Base-by-base conservation (phyloP, 2,329 filamentous ascomycete species). In the Aureobasidium sp. region DNA sequence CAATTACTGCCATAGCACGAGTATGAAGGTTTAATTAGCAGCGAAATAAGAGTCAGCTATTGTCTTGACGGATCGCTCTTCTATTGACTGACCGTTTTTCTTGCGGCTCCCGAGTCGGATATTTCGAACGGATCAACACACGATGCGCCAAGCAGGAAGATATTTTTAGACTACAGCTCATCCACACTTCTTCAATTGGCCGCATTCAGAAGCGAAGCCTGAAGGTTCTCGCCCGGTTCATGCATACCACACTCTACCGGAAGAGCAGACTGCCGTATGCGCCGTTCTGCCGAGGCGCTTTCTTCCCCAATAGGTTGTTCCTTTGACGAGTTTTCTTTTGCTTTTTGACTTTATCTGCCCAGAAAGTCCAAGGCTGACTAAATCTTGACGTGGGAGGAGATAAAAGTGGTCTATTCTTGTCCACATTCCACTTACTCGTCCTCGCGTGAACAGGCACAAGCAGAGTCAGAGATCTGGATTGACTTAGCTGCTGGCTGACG, bases 41-140 rank as follows among this genome's bases (percentile, higher is more conserved):
- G 29, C 27, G 22, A 14, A 57, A 57, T 22, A 57, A 57, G 41
- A 57, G 39, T 44, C 53, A 57, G 39, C 53, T 45, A 57, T 57
- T 57, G 53, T 37, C 34, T 45, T 57, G 53, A 45, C 53, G 27
- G 53, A 57, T 57, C 11, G n/a, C 27, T 36, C 27, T 45, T 44
- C n/a, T 57, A 57, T 57, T 57, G 53, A 44, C 41, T 45, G 53
- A 36, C 53, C 53, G 53, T 57, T 57, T 55, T 41, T 15, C 37
- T 31, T 45, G 53, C 27, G 39, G 39, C 53, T 57, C 53, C 29
- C 27, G 25, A 20, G 11, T 20, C 41, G 27, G 53, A 29, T 31
- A 20, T 20, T 42, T 36, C 17, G 47, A 15, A 37, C 11, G 34
- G 34, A 52, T 52, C 34, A 39, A 20, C 48, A 34, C 31, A 55